These are phyloP conservation scores for Phytophthora tentaculata DNA, from an alignment of 352 stramenopile species.

Conservation along the genomic window DNA sequence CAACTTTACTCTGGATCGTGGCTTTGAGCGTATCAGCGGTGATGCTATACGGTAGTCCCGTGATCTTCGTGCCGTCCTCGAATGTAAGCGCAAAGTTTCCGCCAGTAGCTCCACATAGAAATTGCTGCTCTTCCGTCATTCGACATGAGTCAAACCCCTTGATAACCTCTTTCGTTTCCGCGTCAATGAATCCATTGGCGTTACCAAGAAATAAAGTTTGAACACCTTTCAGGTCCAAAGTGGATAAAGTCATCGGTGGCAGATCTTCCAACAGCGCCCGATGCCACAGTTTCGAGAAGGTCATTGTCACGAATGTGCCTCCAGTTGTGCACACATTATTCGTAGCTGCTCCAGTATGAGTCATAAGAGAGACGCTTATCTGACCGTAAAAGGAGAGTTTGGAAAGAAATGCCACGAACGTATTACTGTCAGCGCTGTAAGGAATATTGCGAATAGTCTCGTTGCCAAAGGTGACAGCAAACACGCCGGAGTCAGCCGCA, in stretches of 20 bases:
- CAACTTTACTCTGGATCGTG: constrained; percentile 50
- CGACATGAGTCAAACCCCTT: constrained; percentile 79
- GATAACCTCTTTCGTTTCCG: constrained; percentile 66
- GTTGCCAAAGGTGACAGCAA: constrained; percentile 65
- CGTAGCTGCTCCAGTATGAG: constrained; percentile 18
- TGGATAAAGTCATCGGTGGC: constrained; percentile 64
- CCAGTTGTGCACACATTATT: constrained; percentile 56
- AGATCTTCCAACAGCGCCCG: constrained; percentile 64
- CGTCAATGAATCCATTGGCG: constrained; percentile 65
- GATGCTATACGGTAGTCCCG: constrained; percentile 52
- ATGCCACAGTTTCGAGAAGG: constrained; percentile 59
- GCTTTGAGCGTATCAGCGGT: constrained; percentile 43
- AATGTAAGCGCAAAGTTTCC: constrained; percentile 78
- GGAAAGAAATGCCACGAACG: constrained; percentile 47
- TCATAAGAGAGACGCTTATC: constrained; percentile 55
- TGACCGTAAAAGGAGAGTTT: constrained; percentile 54
- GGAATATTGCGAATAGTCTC: constrained; percentile 64
- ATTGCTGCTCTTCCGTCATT: constrained; percentile 62
- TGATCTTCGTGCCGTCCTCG: constrained; percentile 55
- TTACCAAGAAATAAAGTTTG: constrained; percentile 49
- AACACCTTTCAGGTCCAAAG: constrained; percentile 59
- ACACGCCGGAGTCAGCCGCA: constrained; percentile 60
- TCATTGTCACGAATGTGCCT: constrained; percentile 68
- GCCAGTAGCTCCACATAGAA: constrained; percentile 68
- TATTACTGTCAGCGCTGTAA: constrained; percentile 64